phyloP scores from a whole-genome alignment of 768 basidiomycete species.

The Ephemerocybe angulata region DNA sequence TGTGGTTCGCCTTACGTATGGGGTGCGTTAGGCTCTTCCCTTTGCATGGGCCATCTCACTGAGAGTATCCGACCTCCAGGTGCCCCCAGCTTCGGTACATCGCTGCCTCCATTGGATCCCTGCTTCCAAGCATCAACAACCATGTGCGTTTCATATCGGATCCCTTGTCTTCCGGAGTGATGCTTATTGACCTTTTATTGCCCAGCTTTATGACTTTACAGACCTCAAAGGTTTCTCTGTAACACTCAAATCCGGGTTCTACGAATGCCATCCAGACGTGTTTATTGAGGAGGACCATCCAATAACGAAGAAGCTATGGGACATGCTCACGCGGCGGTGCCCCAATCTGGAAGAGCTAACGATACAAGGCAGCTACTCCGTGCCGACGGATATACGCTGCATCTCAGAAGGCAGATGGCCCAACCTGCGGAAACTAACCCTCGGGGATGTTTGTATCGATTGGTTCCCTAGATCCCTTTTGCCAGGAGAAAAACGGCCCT shows the following conservation, averaged over 20 bases:
- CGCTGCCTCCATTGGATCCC: conserved; percentile 57
- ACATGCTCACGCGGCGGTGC: conserved; percentile 64
- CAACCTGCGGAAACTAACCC: conserved; percentile 49
- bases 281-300: conserved; percentile 53
- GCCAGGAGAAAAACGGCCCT: conserved; percentile 49
- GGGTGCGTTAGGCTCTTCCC: conserved; percentile 40
- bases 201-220: conserved; percentile 65
- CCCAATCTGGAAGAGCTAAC: conserved; percentile 64
- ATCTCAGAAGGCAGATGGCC: conserved; percentile 68
- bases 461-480: conserved; percentile 39
- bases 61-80: conserved; percentile 30
- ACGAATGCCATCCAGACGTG: conserved; percentile 54
- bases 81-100: conserved; percentile 65
- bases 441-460: conserved; percentile 67
- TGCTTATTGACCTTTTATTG: conserved; percentile 3
- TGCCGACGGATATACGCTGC: conserved; percentile 52
- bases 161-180: background rate
- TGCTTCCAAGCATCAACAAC: conserved; percentile 55
- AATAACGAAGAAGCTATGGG: conserved; percentile 54
- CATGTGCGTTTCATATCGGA: conserved; percentile 43
- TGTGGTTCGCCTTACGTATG: conserved; percentile 73
- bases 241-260: conserved; percentile 58
- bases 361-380: conserved; percentile 50
- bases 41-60: conserved; percentile 4
- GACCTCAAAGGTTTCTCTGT: conserved; percentile 62